These are phyloP conservation scores for Sicyos baderoa DNA, from an alignment of 306 rosid genomes.

Conservation along the genomic window DNA sequence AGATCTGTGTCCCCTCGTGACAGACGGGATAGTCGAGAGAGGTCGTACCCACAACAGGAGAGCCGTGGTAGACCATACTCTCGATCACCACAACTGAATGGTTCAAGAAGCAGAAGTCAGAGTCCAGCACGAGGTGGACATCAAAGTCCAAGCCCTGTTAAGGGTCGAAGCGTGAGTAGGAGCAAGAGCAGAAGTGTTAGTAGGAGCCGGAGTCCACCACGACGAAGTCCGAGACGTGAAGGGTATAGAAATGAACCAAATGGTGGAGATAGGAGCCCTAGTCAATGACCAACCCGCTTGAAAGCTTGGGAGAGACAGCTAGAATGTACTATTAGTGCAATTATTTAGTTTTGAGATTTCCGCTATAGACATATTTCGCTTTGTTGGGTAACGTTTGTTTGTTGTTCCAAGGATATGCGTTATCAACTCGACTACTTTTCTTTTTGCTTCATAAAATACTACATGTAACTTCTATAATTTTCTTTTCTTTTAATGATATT, in stretches of 20 bases:
- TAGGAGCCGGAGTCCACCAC: too few species aligned
- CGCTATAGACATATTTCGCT: background rate
- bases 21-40: slow-evolving; percentile 56
- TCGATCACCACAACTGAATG: slow-evolving; percentile 56
- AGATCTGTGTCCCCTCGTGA: slow-evolving; percentile 73
- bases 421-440: background rate
- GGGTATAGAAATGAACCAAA: slow-evolving; percentile 38
- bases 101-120: slow-evolving; percentile 58
- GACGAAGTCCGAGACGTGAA: slow-evolving; percentile 2
- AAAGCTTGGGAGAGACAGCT: background rate
- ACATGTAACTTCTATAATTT: too few species aligned
- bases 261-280: slow-evolving; percentile 52
- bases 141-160: background rate
- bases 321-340: slow-evolving; percentile 7
- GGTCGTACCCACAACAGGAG: slow-evolving; percentile 37
- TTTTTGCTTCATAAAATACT: too few species aligned
- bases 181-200: slow-evolving; percentile 34
- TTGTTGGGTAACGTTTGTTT: background rate
- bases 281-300: slow-evolving; percentile 20
- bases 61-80: slow-evolving; percentile 52
- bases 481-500: too few species aligned
- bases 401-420: background rate
- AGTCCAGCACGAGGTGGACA: slow-evolving; percentile 50
- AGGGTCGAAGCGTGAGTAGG: background rate
- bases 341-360: background rate